Evolutionary conservation across 106 monocot species (phyloP), one percentile per base, ranked within the genome.

Genomic region (Triglochin maritima): DNA sequence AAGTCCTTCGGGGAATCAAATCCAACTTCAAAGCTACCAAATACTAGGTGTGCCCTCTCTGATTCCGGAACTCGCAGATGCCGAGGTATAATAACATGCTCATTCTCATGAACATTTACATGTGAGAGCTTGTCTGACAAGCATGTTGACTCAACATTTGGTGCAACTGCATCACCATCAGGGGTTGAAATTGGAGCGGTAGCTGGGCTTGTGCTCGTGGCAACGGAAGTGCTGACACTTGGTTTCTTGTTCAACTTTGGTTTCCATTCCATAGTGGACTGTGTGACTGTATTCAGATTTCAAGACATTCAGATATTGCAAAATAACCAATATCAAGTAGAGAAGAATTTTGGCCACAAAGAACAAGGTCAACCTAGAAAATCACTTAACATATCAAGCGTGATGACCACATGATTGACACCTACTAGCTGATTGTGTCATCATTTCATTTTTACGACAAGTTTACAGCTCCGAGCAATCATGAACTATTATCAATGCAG

Each of bases 31-130:
- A 92, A 92, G 76, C 85, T 92, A 46, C 91, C 91, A 85, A 92
- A 92, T 11, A 71, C 80, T 52, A 92, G 67, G 6, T 52, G 50
- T 29, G 69, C 66, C 48, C 71, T 75, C 68, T 92, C 87, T 49
- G 74, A 76, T 8, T 92, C 85, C 55, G 91, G 87, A 29, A 92
- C 87, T 72, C 78, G 77, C 61, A 92, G 85, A 81, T 92, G 91
- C n/a, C 72, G 75, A 7, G 87, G 91, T 57, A 92, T 87, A 49
- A 92, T 82, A 49, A 92, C 91, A 79, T 85, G 79, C 56, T 68
- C 76, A 67, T 75, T 70, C 48, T 77, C 78, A 44, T 69, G 67
- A 47, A 80, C 49, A 53, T 66, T 87, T 50, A 75, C 70, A 59
- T 87, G 59, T 53, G 74, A 75, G 69, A 82, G 60, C 74, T 68